Percentiles rank a stretch among this genome's conserved stretches.
These are phyloP conservation scores for Erysimum cheiranthoides DNA, from an alignment of 345 rosid genomes.

Conservation along the genomic window DNA sequence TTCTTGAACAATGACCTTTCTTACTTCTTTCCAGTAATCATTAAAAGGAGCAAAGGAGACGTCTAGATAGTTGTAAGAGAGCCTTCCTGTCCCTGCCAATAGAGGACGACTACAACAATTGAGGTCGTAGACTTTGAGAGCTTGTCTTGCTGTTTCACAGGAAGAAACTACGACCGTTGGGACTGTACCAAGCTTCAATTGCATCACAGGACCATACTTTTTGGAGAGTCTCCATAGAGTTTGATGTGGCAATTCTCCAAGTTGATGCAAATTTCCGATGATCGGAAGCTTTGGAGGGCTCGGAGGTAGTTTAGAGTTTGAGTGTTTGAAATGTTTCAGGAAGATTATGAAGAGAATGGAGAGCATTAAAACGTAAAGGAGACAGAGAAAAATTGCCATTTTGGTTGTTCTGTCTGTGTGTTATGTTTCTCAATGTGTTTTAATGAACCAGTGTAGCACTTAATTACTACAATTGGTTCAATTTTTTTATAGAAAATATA, in stretches of 20 bases:
- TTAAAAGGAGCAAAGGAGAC: too few relatives aligned
- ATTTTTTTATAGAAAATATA: too few relatives aligned
- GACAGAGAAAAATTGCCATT: background rate
- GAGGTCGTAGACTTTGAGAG: slow-evolving; percentile 7
- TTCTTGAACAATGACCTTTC: too few relatives aligned
- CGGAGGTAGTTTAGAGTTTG: slow-evolving; percentile 38
- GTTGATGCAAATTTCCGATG: slow-evolving; percentile 44
- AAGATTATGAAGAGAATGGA: slow-evolving; percentile 3
- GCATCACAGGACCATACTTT: slow-evolving; percentile 45
- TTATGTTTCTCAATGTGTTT: background rate
- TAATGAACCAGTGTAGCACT: background rate
- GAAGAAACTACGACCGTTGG: slow-evolving; percentile 37
- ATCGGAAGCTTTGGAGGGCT: slow-evolving; percentile 45
- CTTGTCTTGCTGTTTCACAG: slow-evolving; percentile 13
- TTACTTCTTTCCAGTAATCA: too few relatives aligned
- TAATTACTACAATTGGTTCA: too few relatives aligned
- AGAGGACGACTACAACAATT: slow-evolving; percentile 32
- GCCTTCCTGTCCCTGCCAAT: too few relatives aligned
- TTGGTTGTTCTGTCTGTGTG: background rate
- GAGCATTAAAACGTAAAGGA: slow-evolving; percentile 8
- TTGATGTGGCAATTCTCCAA: slow-evolving; percentile 38
- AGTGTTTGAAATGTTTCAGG: slow-evolving; percentile 7
- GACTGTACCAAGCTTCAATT: slow-evolving; percentile 36
- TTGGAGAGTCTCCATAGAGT: slow-evolving; percentile 42
- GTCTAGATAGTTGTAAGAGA: too few relatives aligned